Evolutionary conservation across 1,284 basidiomycete species (phyloP).

Genomic region (Ceratobasidium sp.): DNA sequence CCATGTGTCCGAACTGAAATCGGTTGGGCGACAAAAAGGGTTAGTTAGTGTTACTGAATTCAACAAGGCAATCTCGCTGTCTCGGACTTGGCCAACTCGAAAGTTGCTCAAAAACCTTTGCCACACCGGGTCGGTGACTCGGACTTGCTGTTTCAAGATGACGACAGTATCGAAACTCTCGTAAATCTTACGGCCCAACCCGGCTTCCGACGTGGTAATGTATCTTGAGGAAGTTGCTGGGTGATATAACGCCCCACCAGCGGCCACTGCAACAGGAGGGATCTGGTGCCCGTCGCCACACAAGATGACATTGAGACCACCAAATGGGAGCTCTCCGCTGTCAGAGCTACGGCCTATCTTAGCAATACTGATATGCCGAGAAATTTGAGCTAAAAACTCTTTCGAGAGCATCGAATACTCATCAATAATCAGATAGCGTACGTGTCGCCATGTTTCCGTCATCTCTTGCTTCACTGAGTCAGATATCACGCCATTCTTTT

Average conservation of each 20-base stretch:
- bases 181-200: constrained; percentile 56
- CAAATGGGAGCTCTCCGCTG: constrained; percentile 53
- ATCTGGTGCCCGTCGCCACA: constrained; percentile 62
- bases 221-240: constrained; percentile 27
- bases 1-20: constrained; percentile 54
- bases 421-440: constrained; percentile 56
- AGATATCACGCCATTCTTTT: background rate
- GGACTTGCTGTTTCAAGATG: constrained; percentile 58
- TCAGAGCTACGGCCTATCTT: constrained; percentile 40
- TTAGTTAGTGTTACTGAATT: constrained; percentile 51
- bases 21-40: constrained; percentile 22
- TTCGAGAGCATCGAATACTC: constrained; percentile 58
- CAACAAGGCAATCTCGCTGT: constrained; percentile 56
- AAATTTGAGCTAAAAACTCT: constrained; percentile 54
- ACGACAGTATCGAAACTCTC: constrained; percentile 59
- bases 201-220: background rate
- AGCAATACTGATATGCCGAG: constrained; percentile 50
- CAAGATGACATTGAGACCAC: constrained; percentile 59
- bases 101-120: constrained; percentile 56
- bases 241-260: constrained; percentile 52
- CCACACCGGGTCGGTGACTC: constrained; percentile 58
- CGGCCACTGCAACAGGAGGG: constrained; percentile 55
- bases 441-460: constrained; percentile 2
- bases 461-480: background rate
- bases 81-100: constrained; percentile 53